These are phyloP conservation scores for Cladophialophora chaetospira DNA, from an alignment of 2,329 filamentous ascomycete species.

Conservation along the genomic window DNA sequence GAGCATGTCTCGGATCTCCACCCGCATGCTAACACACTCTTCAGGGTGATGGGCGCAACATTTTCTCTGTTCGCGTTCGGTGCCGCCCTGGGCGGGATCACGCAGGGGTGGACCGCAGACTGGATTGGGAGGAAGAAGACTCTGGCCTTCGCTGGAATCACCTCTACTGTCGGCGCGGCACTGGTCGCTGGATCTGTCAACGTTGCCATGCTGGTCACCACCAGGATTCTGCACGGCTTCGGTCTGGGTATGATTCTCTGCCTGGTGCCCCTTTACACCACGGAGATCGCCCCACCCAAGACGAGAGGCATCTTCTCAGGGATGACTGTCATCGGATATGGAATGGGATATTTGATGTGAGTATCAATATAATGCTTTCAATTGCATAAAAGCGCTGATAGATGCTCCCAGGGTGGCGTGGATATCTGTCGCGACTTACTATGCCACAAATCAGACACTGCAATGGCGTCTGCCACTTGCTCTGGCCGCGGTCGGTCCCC, in stretches of 20 bases:
- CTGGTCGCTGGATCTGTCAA: conserved; percentile 39
- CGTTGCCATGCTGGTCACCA: conserved; percentile 29
- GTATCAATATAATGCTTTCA: too few species aligned
- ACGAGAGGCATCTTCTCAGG: conserved; percentile 42
- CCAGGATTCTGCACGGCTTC: conserved; percentile 36
- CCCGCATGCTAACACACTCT: neutral
- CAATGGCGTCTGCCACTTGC: conserved; percentile 18
- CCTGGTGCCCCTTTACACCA: conserved; percentile 47
- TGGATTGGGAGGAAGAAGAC: conserved; percentile 40
- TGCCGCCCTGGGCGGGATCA: conserved; percentile 39
- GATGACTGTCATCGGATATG: conserved; percentile 6
- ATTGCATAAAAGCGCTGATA: neutral
- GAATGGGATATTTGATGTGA: conserved; percentile 17
- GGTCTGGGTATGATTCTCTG: conserved; percentile 49
- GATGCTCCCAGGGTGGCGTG: neutral
- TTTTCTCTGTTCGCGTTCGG: conserved; percentile 49
- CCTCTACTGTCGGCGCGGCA: conserved; percentile 40
- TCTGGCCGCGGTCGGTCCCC: conserved; percentile 1
- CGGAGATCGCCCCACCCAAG: conserved; percentile 47
- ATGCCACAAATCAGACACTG: conserved; percentile 6
- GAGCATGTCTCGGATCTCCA: neutral
- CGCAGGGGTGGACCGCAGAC: conserved; percentile 43
- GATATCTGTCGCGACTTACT: neutral
- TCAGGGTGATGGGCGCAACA: conserved; percentile 39
- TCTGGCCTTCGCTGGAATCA: conserved; percentile 39